Evolutionary conservation across 2,329 filamentous ascomycete genomes (phyloP).

Genomic region (Penicillium hordei): DNA sequence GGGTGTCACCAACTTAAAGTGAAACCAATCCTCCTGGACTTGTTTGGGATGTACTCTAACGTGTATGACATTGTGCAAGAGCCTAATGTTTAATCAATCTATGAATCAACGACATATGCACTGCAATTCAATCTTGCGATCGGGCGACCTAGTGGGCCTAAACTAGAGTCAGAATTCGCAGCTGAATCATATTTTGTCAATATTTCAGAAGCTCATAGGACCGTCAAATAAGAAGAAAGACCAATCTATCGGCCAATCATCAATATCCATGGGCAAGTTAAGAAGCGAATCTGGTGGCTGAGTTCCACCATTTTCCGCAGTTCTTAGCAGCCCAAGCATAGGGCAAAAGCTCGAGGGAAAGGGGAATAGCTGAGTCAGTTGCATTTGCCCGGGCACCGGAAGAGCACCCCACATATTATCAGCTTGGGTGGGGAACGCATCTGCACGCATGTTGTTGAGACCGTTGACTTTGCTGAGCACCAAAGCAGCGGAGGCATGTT

Average conservation of each 20-base stretch:
- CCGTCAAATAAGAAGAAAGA: constrained; percentile 2
- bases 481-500: constrained; percentile 7
- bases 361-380: background rate
- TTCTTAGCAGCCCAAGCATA: background rate
- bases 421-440: background rate
- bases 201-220: background rate
- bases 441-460: background rate
- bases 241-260: constrained; percentile 9
- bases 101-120: background rate
- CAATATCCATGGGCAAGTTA: background rate
- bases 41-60: no score
- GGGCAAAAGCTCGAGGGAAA: constrained; percentile 4
- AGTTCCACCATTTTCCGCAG: background rate
- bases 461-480: background rate
- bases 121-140: background rate
- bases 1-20: no score
- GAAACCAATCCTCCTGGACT: no score
- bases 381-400: background rate
- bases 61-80: no score
- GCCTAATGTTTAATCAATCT: no score
- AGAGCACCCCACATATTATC: background rate
- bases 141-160: background rate
- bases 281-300: background rate
- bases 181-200: background rate
- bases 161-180: background rate